Base-by-base conservation (phyloP, 495 filamentous ascomycete species). In the Talaromyces thailandensis region DNA sequence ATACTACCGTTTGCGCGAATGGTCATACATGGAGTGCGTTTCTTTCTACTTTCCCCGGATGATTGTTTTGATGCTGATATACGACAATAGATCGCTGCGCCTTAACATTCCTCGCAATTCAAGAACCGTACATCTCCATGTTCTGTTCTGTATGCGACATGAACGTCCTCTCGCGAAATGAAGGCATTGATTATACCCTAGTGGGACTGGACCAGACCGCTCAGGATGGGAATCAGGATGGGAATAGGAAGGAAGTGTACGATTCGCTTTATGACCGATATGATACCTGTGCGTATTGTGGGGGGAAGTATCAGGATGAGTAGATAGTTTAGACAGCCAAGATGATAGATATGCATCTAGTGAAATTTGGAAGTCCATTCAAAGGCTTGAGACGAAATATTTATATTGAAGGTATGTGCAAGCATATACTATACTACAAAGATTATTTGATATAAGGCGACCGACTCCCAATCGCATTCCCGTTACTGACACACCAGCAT, bases 401-500 rank as follows among this genome's bases (percentile, higher is more conserved):
- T 21, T 48, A 18, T 48, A 48, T 48, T 18, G 43, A 21, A 48
- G 35, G n/a, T 48, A 48, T 48, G n/a, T 48, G 43, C n/a, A 21
- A 18, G 21, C 3, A 23, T 48, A 21, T 48, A 48, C 43, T 53
- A 53, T 53, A 53, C 14, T 53, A 28, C 31, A 57, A 56, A 59
- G 29, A 43, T 59, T 45, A 59, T 24, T 26, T 59, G 2, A 61
- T 61, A 61, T 61, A 52, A 29, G 59, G 43, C 45, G 43, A 50
- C 26, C 59, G 40, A 50, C n/a, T 61, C n/a, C 53, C 40, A 24
- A 21, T 57, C 55, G 29, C 18, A 35, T 28, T 63, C 28, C 62
- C 62, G 18, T 63, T 63, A 14, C 75, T 77, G 21, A 82, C 83
- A 73, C 91, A 96, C 91, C 91, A 96, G 68, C 91, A 95, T 37